Percentiles rank a stretch among this genome's conserved stretches.
Evolutionary conservation across 2,329 filamentous ascomycete species (phyloP).

Genomic region (Epichloe sylvatica): DNA sequence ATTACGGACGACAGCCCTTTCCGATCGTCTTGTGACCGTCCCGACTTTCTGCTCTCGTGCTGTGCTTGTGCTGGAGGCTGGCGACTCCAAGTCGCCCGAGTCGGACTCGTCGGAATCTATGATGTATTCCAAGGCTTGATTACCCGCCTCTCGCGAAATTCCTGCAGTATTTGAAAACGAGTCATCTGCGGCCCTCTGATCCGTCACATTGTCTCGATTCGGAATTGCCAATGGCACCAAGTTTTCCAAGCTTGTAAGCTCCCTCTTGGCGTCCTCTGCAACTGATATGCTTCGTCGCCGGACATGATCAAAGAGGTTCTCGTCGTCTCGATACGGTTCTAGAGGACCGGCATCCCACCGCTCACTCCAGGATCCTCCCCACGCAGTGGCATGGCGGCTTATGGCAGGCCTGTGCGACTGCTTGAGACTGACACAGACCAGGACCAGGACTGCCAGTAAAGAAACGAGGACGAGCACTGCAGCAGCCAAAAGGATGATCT

Average conservation of each 20-base stretch:
- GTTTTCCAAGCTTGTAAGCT: slow-evolving; percentile 11
- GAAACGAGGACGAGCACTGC: slow-evolving; percentile 20
- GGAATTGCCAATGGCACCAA: slow-evolving; percentile 1
- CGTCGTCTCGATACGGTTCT: slow-evolving; percentile 10
- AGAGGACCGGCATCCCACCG: slow-evolving; percentile 4
- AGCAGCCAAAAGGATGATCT: slow-evolving; percentile 21
- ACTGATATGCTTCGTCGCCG: slow-evolving; percentile 15
- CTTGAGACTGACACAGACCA: slow-evolving; percentile 14
- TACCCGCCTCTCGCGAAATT: neutral
- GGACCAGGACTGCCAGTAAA: slow-evolving; percentile 18
- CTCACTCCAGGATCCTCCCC: slow-evolving; percentile 9
- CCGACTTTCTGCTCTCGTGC: slow-evolving; percentile 11
- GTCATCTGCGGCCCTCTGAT: neutral
- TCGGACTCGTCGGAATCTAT: neutral
- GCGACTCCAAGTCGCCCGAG: slow-evolving; percentile 9
- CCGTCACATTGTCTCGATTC: neutral
- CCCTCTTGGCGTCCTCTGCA: slow-evolving; percentile 12
- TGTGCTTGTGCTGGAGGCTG: slow-evolving; percentile 8
- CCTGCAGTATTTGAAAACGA: neutral
- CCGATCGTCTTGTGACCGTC: slow-evolving; percentile 8
- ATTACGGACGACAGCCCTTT: slow-evolving; percentile 1
- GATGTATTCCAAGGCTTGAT: neutral
- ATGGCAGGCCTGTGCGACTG: slow-evolving; percentile 2
- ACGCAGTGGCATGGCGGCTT: slow-evolving; percentile 6
- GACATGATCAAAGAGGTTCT: slow-evolving; percentile 12